Conservation (phyloP, 257 asterid genomes). For the Nicotiana obtusifolia region DNA sequence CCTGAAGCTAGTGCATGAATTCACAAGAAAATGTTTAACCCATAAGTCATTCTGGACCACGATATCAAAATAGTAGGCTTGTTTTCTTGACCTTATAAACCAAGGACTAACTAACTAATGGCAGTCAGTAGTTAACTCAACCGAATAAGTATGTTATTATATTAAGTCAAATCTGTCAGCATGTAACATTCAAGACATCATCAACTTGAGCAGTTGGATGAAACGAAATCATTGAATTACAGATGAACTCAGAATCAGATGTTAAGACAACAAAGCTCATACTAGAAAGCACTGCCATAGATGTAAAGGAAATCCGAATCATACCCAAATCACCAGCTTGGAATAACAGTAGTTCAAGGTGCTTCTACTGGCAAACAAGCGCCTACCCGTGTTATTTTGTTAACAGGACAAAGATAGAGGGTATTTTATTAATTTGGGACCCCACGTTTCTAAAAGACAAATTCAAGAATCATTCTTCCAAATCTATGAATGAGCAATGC, state of each 20-base stretch:
- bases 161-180: background rate
- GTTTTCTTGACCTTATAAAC: background rate
- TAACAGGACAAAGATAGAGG: background rate
- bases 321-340: background rate
- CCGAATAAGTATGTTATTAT: background rate
- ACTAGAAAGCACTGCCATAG: background rate
- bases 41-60: background rate
- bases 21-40: background rate
- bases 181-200: background rate
- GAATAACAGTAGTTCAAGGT: background rate
- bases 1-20: background rate
- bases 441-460: background rate
- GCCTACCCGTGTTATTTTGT: background rate
- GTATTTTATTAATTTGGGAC: background rate
- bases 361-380: background rate
- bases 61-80: background rate
- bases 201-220: background rate
- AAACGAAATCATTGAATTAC: background rate
- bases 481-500: background rate
- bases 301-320: background rate
- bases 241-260: background rate
- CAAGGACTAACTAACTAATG: background rate
- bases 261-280: background rate
- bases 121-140: background rate
- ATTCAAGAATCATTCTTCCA: background rate